Conservation (phyloP, 1,284 basidiomycete genomes). For the Cryptococcus sp. region DNA sequence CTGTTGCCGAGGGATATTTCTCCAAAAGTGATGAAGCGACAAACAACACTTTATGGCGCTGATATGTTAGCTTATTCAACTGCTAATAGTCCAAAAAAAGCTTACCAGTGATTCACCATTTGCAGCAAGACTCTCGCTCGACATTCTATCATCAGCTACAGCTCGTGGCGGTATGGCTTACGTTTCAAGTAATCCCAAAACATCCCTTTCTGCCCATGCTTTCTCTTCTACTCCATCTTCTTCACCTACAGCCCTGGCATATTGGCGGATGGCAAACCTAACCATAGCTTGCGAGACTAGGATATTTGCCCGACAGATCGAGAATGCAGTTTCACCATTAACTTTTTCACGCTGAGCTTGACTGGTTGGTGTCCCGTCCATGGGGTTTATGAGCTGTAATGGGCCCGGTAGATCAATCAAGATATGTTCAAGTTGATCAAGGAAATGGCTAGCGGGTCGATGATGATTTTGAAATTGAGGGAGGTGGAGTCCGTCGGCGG, state of each 20-base stretch:
- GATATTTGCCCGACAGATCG: conserved; percentile 27
- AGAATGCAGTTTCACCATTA: conserved; percentile 14
- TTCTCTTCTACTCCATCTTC: conserved; percentile 10
- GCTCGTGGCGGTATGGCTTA: conserved; percentile 8
- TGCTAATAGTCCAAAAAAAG: too few species aligned
- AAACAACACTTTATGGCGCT: conserved; percentile 24
- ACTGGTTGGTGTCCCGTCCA: neutral
- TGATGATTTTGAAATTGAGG: neutral
- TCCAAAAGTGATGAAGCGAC: conserved; percentile 25
- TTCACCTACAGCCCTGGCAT: conserved; percentile 18
- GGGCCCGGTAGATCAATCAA: conserved; percentile 14
- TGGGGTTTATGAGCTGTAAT: conserved; percentile 10
- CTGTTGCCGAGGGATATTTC: conserved; percentile 20
- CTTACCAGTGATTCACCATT: conserved; percentile 27
- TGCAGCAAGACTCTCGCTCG: conserved; percentile 27
- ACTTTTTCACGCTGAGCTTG: neutral
- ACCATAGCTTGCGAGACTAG: conserved; percentile 28
- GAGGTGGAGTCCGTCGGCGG: conserved; percentile 1
- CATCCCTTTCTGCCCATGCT: conserved; percentile 22
- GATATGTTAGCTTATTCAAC: neutral
- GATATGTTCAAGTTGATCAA: conserved; percentile 15
- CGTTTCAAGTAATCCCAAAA: conserved; percentile 18
- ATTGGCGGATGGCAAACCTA: conserved; percentile 24
- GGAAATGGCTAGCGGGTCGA: conserved; percentile 13
- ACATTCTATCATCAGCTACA: conserved; percentile 16